A percentile compares a stretch with the other conserved stretches of the same genome.
Evolutionary conservation across 495 filamentous ascomycete species (phyloP).

Genomic region (Tuber magnatum): DNA sequence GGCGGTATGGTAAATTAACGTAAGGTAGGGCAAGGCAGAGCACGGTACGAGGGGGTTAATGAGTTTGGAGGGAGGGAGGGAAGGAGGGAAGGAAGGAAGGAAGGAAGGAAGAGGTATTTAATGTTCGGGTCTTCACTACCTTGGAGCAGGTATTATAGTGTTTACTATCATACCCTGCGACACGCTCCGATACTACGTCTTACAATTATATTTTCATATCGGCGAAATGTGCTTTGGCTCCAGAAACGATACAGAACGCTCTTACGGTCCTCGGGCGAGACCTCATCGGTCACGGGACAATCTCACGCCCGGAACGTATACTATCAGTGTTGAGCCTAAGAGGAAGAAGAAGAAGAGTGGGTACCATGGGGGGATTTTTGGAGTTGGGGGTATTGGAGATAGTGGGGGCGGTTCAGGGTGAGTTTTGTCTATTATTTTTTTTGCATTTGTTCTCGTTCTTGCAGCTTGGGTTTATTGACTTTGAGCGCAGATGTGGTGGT

Average conservation of each 20-base stretch:
- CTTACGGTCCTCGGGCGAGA: slow-evolving; percentile 13
- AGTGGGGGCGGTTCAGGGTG: not conserved
- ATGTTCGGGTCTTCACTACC: not conserved
- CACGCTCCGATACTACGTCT: not conserved
- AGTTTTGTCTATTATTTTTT: not conserved
- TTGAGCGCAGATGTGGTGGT: slow-evolving; percentile 9
- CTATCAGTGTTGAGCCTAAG: not conserved
- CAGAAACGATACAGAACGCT: slow-evolving; percentile 16
- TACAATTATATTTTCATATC: not conserved
- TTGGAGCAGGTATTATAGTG: not conserved
- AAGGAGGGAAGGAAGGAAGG: too few species aligned
- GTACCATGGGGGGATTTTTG: not conserved
- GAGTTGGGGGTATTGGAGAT: not conserved
- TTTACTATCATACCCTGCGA: not conserved
- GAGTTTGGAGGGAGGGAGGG: too few species aligned
- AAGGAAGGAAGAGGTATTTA: not conserved
- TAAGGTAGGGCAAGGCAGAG: not conserved
- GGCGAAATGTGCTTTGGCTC: slow-evolving; percentile 26
- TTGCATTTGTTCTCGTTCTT: not conserved
- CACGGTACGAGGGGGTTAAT: not conserved
- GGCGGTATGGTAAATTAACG: not conserved
- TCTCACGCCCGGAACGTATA: not conserved
- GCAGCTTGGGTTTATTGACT: slow-evolving; percentile 1
- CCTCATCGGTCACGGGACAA: not conserved
- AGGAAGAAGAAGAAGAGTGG: not conserved